Conservation (phyloP, 108 stramenopile species). For the Cyclotella baltica region DNA sequence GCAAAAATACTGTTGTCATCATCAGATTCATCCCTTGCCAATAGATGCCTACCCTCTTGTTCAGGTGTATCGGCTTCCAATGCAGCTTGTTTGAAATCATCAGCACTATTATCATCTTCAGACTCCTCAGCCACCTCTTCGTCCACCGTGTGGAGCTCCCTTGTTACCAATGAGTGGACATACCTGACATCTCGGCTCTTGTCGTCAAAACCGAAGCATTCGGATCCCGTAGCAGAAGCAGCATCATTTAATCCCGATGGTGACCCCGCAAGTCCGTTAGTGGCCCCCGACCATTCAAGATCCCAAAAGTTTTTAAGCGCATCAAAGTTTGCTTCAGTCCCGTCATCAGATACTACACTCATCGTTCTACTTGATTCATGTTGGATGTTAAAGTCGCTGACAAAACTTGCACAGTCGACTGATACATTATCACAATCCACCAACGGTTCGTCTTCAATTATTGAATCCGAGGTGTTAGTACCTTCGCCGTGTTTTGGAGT, state of each 20-base stretch:
- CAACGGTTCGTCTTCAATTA: neutral
- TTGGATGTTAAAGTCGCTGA: neutral
- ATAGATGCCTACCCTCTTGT: too few relatives aligned
- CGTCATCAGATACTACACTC: conserved; percentile 7
- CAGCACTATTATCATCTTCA: neutral
- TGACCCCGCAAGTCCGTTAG: neutral
- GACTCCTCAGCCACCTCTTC: conserved; percentile 9
- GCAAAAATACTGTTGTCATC: neutral
- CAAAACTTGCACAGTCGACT: neutral
- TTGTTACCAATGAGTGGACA: neutral
- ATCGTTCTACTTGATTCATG: neutral
- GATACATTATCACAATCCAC: neutral
- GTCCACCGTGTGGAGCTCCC: neutral
- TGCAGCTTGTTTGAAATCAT: too few relatives aligned
- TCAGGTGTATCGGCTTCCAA: too few relatives aligned
- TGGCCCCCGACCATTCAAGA: neutral
- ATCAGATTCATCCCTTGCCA: neutral
- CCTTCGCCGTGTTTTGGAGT: too few relatives aligned
- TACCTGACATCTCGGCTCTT: neutral
- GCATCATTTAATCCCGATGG: neutral
- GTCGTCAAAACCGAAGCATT: neutral
- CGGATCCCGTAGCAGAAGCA: neutral
- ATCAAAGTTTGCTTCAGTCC: neutral
- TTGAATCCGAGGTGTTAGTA: too few relatives aligned
- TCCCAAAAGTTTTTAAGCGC: conserved; percentile 3